Evolutionary conservation across 805 yeast species (phyloP).

Genomic region (Kuraishia floccosa): DNA sequence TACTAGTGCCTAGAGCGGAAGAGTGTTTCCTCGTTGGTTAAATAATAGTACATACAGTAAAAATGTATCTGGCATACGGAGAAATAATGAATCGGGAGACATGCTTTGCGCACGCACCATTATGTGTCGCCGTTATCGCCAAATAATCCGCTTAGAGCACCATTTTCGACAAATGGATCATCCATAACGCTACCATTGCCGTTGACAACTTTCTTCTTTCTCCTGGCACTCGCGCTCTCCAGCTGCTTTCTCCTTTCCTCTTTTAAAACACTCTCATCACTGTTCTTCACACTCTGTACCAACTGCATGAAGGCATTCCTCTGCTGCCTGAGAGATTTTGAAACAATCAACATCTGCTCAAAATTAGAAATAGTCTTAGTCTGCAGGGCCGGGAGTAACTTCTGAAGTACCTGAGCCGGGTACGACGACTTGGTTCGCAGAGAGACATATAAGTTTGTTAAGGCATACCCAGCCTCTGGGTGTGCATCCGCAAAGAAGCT

Average conservation of each 20-base stretch:
- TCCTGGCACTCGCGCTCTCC: constrained; percentile 37
- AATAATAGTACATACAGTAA: too few relatives aligned
- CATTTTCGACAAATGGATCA: constrained; percentile 63
- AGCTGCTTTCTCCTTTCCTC: constrained; percentile 41
- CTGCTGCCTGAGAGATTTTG: constrained; percentile 69
- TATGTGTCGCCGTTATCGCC: too few relatives aligned
- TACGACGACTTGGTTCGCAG: constrained; percentile 57
- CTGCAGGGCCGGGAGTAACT: constrained; percentile 40
- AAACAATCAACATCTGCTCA: constrained; percentile 49
- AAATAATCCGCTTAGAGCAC: constrained; percentile 50
- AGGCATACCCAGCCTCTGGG: constrained; percentile 82
- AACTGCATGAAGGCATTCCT: constrained; percentile 70
- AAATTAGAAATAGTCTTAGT: constrained; percentile 49
- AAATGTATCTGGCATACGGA: too few relatives aligned
- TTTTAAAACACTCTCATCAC: constrained; percentile 22
- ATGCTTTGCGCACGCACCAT: too few relatives aligned
- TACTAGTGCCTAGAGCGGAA: too few relatives aligned
- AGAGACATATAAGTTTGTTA: constrained; percentile 69
- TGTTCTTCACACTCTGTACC: constrained; percentile 49
- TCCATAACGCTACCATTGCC: constrained; percentile 42
- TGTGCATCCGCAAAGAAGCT: constrained; percentile 79
- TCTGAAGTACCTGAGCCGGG: constrained; percentile 51
- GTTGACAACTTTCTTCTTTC: constrained; percentile 26
- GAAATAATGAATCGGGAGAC: too few relatives aligned
- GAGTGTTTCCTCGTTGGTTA: too few relatives aligned